phyloP scores from a whole-genome alignment of 1,139 yeast genomes.

The Taphrina communis region DNA sequence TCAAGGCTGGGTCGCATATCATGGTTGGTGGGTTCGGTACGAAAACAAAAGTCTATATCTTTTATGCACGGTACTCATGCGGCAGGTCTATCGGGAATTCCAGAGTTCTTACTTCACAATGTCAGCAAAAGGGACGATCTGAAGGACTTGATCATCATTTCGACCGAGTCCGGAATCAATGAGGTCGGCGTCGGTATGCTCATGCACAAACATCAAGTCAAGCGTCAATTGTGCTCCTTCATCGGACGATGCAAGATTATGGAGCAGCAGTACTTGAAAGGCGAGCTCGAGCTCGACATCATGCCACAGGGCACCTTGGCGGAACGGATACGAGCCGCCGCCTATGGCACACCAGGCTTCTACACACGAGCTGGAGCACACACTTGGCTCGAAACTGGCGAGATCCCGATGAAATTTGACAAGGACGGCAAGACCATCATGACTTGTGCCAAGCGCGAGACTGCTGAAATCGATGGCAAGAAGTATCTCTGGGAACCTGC shows the following conservation, averaged over 20 bases:
- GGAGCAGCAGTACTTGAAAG: conserved; percentile 24
- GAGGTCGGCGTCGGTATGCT: conserved; percentile 27
- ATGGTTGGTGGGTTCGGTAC: conserved; percentile 22
- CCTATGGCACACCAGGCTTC: conserved; percentile 20
- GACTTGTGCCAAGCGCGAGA: conserved; percentile 48
- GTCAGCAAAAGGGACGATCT: conserved; percentile 21
- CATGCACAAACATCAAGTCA: conserved; percentile 23
- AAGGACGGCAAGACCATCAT: conserved; percentile 28
- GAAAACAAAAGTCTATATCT: neutral
- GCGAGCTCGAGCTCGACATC: conserved; percentile 22
- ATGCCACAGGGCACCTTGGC: conserved; percentile 25
- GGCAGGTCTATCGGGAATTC: conserved; percentile 20
- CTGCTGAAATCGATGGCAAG: conserved; percentile 53
- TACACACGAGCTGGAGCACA: conserved; percentile 22
- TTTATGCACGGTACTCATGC: neutral
- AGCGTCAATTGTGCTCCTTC: conserved; percentile 27
- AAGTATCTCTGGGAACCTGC: conserved; percentile 55
- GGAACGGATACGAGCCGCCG: conserved; percentile 20
- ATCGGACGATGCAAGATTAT: conserved; percentile 26
- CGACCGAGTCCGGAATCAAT: conserved; percentile 26
- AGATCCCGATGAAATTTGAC: conserved; percentile 26
- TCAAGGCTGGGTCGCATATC: conserved; percentile 23
- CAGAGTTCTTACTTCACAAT: conserved; percentile 13
- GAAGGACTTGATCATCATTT: conserved; percentile 23
- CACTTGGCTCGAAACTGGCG: conserved; percentile 20